Evolutionary conservation across 1,139 yeast genomes (phyloP).

Genomic region (Saccharomyces hybrid): DNA sequence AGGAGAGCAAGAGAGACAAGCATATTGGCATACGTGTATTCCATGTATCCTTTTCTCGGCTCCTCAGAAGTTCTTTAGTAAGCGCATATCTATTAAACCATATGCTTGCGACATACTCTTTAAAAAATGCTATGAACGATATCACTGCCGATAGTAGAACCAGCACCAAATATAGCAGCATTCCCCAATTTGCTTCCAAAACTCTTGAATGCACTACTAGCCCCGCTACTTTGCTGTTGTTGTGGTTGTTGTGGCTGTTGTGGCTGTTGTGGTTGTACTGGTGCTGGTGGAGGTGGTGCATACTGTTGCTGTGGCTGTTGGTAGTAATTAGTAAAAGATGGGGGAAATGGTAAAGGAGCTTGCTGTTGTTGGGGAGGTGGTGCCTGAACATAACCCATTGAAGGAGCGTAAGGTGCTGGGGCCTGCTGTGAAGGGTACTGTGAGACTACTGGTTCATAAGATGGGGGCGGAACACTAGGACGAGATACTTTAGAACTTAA

Average conservation of each 20-base stretch:
- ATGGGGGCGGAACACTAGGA: slow-evolving; percentile 7
- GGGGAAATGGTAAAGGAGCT: slow-evolving; percentile 22
- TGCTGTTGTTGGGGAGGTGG: slow-evolving; percentile 17
- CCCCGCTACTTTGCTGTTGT: slow-evolving; percentile 20
- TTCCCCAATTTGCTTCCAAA: no score
- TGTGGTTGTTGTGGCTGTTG: neutral
- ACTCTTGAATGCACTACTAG: slow-evolving; percentile 29
- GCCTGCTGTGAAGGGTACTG: slow-evolving; percentile 38
- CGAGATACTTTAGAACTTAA: slow-evolving; percentile 10
- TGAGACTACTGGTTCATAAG: neutral
- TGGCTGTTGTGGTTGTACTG: slow-evolving; percentile 4
- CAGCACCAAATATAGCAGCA: no score
- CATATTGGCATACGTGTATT: no score
- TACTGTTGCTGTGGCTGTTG: slow-evolving; percentile 30
- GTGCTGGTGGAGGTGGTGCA: slow-evolving; percentile 19
- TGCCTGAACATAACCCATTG: neutral
- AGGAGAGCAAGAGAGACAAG: no score
- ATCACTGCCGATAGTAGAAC: no score
- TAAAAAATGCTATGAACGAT: no score
- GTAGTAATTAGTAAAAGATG: slow-evolving; percentile 22
- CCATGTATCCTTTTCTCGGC: no score
- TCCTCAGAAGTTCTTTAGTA: no score
- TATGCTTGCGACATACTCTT: no score
- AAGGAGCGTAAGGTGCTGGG: slow-evolving; percentile 36
- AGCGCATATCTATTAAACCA: no score